Evolutionary conservation across 2,329 filamentous ascomycete genomes (phyloP).

Genomic region (Penicillium sp.): DNA sequence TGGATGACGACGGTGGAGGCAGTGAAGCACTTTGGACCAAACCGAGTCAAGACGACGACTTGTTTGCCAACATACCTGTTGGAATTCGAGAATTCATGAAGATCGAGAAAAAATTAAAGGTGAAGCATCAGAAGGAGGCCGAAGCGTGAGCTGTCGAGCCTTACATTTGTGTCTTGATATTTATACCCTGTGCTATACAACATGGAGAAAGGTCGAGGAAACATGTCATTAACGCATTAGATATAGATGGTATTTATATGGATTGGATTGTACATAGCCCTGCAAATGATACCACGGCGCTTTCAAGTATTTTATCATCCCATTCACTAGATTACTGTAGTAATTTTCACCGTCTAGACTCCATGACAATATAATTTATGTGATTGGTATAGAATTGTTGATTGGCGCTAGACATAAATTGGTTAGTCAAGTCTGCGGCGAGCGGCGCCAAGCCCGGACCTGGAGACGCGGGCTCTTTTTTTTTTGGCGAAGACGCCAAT

Average conservation of each 20-base stretch:
- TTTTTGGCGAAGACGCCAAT: background rate
- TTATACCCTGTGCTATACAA: slow-evolving; percentile 16
- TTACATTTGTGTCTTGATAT: background rate
- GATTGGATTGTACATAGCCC: slow-evolving; percentile 16
- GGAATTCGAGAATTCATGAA: slow-evolving; percentile 98
- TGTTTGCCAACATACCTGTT: slow-evolving; percentile 81
- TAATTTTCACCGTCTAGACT: no score
- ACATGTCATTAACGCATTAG: slow-evolving; percentile 5
- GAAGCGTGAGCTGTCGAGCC: slow-evolving; percentile 13
- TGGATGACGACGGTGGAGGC: slow-evolving; percentile 80
- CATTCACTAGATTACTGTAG: background rate
- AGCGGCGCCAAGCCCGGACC: background rate
- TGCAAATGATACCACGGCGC: slow-evolving; percentile 8
- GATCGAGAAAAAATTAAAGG: slow-evolving; percentile 85
- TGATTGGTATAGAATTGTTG: no score
- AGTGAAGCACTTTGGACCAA: slow-evolving; percentile 68
- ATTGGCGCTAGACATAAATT: no score
- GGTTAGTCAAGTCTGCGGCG: background rate
- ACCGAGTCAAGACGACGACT: slow-evolving; percentile 53
- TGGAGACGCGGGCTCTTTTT: background rate
- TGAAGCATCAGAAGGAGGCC: slow-evolving; percentile 64
- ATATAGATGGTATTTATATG: slow-evolving; percentile 10
- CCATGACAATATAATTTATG: no score
- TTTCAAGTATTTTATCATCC: background rate
- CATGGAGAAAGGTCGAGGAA: background rate